phyloP scores from a whole-genome alignment of 371 early-diverging fungal species.

The Rhizopus arrhizus region DNA sequence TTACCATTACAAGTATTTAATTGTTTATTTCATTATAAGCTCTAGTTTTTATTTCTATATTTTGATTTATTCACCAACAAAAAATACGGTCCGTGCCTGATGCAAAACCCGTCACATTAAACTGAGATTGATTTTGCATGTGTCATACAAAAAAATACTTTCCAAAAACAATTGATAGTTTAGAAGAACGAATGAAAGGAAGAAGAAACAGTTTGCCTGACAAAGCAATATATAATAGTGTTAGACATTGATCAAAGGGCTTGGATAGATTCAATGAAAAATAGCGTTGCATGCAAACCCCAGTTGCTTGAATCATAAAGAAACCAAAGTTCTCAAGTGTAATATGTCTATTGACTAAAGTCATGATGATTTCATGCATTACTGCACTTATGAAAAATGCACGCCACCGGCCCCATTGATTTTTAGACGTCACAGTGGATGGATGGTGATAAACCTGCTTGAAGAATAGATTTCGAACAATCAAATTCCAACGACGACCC shows the following conservation, averaged over 20 bases:
- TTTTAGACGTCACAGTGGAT: too few species aligned
- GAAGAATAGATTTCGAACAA: slow-evolving; percentile 12
- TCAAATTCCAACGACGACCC: slow-evolving; percentile 16
- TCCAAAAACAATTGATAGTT: not conserved
- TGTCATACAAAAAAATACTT: too few species aligned
- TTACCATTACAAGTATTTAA: too few species aligned
- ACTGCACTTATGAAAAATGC: slow-evolving; percentile 7
- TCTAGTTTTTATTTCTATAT: too few species aligned
- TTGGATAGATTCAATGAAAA: not conserved
- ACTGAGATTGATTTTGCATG: too few species aligned
- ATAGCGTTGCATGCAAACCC: not conserved
- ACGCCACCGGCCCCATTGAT: not conserved
- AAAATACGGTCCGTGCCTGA: too few species aligned
- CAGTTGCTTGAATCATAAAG: slow-evolving; percentile 9
- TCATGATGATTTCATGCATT: slow-evolving; percentile 57
- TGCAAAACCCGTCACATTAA: too few species aligned
- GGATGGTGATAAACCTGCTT: slow-evolving; percentile 6
- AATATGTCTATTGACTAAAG: slow-evolving; percentile 65
- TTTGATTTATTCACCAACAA: too few species aligned
- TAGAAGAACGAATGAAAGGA: not conserved
- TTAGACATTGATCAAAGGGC: not conserved
- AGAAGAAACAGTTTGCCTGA: not conserved
- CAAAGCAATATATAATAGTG: not conserved
- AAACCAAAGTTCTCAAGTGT: slow-evolving; percentile 66
- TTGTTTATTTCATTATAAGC: too few species aligned